Evolutionary conservation across 768 basidiomycete species (phyloP).

Genomic region (Vishniacozyma victoriae): DNA sequence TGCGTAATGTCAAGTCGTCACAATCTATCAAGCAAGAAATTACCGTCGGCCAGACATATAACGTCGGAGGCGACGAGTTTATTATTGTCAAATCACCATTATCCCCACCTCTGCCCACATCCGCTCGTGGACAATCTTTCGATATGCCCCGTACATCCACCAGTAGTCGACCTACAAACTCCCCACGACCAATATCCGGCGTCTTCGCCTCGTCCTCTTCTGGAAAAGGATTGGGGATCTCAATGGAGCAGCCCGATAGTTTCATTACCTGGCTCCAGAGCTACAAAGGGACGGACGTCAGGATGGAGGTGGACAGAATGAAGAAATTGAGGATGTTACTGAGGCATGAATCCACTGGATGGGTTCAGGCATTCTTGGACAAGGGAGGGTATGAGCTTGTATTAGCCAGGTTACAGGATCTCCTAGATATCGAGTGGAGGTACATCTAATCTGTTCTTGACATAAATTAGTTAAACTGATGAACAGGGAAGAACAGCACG

Average conservation of each 20-base stretch:
- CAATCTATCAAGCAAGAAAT: constrained; percentile 20
- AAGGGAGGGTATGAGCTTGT: constrained; percentile 80
- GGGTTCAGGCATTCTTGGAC: constrained; percentile 80
- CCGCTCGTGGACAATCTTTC: constrained; percentile 19
- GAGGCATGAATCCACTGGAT: constrained; percentile 84
- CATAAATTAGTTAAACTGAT: constrained; percentile 2
- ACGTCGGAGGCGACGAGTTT: constrained; percentile 31
- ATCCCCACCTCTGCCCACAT: constrained; percentile 3
- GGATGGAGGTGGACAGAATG: constrained; percentile 75
- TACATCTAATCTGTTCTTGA: constrained; percentile 46
- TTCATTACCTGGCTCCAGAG: constrained; percentile 27
- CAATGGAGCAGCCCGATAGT: constrained; percentile 31
- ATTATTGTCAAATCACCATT: constrained; percentile 35
- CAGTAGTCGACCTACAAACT: constrained; percentile 4
- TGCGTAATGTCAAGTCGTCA: constrained; percentile 36
- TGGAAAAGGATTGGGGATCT: constrained; percentile 24
- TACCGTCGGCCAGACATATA: constrained; percentile 34
- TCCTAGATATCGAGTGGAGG: constrained; percentile 97
- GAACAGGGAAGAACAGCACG: constrained; percentile 92
- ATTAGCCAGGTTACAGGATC: constrained; percentile 76
- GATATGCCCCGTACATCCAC: constrained; percentile 14
- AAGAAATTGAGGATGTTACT: constrained; percentile 83
- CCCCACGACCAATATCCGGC: constrained; percentile 23
- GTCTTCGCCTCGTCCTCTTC: constrained; percentile 21
- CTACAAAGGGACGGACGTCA: constrained; percentile 35